Conservation (phyloP, 1,284 basidiomycete species). For the Leccinum pallidistipes region DNA sequence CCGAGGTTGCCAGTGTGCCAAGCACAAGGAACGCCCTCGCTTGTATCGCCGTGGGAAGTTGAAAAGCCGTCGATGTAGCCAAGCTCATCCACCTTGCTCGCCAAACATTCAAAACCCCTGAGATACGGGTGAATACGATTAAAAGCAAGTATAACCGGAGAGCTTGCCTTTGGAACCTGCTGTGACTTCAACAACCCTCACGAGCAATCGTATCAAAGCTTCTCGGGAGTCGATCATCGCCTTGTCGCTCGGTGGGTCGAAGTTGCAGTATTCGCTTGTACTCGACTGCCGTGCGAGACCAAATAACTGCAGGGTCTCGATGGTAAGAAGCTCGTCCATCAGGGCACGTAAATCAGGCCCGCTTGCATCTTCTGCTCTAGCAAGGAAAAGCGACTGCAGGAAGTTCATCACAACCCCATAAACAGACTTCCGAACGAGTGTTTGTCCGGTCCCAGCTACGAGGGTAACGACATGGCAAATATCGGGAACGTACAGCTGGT, state of each 20-base stretch:
- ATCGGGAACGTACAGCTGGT: conserved; percentile 82
- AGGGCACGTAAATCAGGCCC: conserved; percentile 59
- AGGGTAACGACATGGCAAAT: conserved; percentile 77
- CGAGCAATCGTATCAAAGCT: conserved; percentile 62
- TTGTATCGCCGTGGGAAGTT: conserved; percentile 88
- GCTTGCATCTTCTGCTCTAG: conserved; percentile 56
- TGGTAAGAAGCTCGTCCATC: conserved; percentile 58
- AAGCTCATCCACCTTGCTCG: conserved; percentile 92
- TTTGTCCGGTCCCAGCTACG: conserved; percentile 71
- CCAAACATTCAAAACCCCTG: conserved; percentile 90
- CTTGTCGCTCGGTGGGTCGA: conserved; percentile 60
- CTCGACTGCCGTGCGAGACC: conserved; percentile 63
- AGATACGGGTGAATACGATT: conserved; percentile 8
- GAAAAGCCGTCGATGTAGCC: conserved; percentile 91
- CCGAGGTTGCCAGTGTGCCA: conserved; percentile 74
- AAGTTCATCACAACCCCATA: conserved; percentile 83
- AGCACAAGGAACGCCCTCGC: conserved; percentile 87
- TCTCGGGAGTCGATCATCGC: conserved; percentile 67
- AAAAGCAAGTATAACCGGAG: background rate
- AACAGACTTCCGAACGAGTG: conserved; percentile 74
- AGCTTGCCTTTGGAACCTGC: conserved; percentile 67
- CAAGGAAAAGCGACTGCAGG: conserved; percentile 69
- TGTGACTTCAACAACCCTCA: conserved; percentile 63
- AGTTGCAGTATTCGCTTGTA: conserved; percentile 62
- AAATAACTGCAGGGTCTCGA: conserved; percentile 68